phyloP scores from a whole-genome alignment of 208 protist species.

The Leishmania braziliensis region DNA sequence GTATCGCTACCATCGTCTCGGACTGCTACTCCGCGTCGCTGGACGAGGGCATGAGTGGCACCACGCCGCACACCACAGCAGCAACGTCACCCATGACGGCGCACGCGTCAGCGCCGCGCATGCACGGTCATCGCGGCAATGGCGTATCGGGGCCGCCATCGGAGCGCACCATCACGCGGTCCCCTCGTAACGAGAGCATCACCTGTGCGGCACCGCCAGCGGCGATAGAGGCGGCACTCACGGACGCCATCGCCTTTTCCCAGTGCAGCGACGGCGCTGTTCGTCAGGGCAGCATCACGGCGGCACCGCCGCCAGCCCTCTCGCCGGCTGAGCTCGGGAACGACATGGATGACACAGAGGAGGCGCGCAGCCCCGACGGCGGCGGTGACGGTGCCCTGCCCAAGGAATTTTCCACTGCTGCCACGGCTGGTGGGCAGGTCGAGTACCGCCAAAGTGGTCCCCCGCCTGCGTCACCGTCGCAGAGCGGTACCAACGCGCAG shows the following conservation, averaged over 20 bases:
- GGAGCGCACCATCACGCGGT: slow-evolving; percentile 5
- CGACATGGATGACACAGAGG: background rate
- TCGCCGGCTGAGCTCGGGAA: background rate
- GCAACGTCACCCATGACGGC: background rate
- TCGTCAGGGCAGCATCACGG: background rate
- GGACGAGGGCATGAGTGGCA: background rate
- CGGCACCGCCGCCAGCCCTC: background rate
- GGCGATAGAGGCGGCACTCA: background rate
- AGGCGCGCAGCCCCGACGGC: background rate
- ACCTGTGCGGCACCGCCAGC: background rate
- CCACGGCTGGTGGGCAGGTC: background rate
- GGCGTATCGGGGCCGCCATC: slow-evolving; percentile 2
- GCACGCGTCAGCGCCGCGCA: background rate
- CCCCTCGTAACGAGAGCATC: slow-evolving; percentile 7
- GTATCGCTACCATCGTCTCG: background rate
- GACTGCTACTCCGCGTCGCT: slow-evolving; percentile 2
- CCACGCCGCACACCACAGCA: slow-evolving; percentile 3
- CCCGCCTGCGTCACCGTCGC: background rate
- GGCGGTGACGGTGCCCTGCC: background rate
- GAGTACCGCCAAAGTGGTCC: too few species aligned
- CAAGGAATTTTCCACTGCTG: background rate
- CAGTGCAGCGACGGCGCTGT: background rate
- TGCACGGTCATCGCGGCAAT: background rate
- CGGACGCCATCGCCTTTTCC: background rate
- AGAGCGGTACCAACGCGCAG: background rate